Conservation (phyloP, 148 eudicot species). For the Polygonum aviculare region DNA sequence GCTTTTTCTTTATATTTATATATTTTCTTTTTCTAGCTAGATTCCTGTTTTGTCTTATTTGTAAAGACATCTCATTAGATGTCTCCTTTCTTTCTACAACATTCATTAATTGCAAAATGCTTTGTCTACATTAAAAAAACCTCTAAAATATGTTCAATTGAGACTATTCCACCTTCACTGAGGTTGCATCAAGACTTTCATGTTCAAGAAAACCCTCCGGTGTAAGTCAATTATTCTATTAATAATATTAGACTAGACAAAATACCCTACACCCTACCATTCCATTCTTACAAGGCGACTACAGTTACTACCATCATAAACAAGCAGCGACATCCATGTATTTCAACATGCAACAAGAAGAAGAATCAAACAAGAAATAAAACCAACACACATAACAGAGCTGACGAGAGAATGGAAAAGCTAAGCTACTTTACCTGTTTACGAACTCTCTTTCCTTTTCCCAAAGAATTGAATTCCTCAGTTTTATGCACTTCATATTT, state of each 20-base stretch:
- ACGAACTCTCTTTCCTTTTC: conserved; percentile 94
- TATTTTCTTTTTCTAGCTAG: neutral
- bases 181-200: neutral
- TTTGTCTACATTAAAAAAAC: neutral
- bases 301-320: neutral
- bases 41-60: neutral
- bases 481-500: conserved; percentile 73
- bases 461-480: conserved; percentile 81
- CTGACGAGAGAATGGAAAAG: neutral
- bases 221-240: neutral
- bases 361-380: neutral
- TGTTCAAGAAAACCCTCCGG: neutral
- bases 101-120: neutral
- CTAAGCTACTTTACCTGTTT: conserved; percentile 54
- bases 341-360: neutral
- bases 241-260: neutral
- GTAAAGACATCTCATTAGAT: neutral
- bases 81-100: neutral
- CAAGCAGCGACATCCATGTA: neutral
- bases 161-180: neutral
- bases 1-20: neutral
- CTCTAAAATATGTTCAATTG: neutral
- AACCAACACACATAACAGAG: neutral
- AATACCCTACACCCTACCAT: neutral
- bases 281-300: neutral